phyloP scores from a whole-genome alignment of 2,329 filamentous ascomycete genomes.

The Mycosphaerella sp. region DNA sequence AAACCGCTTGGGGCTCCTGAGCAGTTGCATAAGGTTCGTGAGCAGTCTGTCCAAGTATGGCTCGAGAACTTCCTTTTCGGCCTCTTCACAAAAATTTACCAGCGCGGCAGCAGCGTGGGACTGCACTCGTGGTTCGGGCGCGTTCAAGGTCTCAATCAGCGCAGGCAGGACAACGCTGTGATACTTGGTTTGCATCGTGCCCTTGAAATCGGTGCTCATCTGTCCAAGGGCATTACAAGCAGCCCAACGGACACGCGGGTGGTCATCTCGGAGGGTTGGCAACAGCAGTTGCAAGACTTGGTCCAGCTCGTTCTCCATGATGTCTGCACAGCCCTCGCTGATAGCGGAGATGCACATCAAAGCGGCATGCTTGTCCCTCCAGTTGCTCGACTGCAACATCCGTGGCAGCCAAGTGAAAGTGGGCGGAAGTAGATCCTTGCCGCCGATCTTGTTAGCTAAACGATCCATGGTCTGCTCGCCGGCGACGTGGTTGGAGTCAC shows the following conservation, averaged over 20 bases:
- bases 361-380: conserved; percentile 92
- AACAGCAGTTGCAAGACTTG: conserved; percentile 94
- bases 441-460: conserved; percentile 92
- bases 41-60: conserved; percentile 88
- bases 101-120: conserved; percentile 95
- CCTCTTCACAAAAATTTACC: conserved; percentile 98
- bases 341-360: conserved; percentile 99
- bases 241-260: conserved; percentile 92
- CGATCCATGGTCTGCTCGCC: conserved; percentile 99
- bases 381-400: conserved; percentile 94
- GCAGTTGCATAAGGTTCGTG: conserved; percentile 74
- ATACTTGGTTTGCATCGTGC: conserved; percentile 95
- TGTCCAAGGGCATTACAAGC: conserved; percentile 98
- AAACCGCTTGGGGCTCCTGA: conserved; percentile 89
- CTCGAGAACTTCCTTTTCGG: conserved; percentile 83
- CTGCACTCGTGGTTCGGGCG: conserved; percentile 86
- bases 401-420: conserved; percentile 95
- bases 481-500: conserved; percentile 93
- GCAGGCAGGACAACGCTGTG: conserved; percentile 80
- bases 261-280: conserved; percentile 79
- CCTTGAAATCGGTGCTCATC: conserved; percentile 99
- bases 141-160: conserved; percentile 87
- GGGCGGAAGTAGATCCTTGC: conserved; percentile 82
- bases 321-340: conserved; percentile 89
- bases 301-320: conserved; percentile 91